Evolutionary conservation across 2,329 filamentous ascomycete genomes (phyloP).

Genomic region (Talaromyces amestolkiae): DNA sequence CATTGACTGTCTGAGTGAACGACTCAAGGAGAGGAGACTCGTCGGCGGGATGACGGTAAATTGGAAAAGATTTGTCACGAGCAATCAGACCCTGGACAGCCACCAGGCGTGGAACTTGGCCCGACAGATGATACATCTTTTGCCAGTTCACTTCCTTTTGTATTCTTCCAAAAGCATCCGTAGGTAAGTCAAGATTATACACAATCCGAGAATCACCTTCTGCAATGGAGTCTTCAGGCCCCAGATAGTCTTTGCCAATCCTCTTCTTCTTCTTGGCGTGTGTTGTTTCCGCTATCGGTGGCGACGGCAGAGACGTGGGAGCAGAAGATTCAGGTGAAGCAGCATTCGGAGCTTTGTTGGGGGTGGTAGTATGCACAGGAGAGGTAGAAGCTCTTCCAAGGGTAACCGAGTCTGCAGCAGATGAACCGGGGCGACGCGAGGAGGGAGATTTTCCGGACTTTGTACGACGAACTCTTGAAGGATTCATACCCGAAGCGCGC

Average conservation of each 20-base stretch:
- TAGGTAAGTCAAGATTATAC: slow-evolving; percentile 62
- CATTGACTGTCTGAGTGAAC: slow-evolving; percentile 71
- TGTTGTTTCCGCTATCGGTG: not conserved
- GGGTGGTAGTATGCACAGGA: slow-evolving; percentile 5
- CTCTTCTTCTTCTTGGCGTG: slow-evolving; percentile 22
- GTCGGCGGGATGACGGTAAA: slow-evolving; percentile 94
- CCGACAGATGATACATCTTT: slow-evolving; percentile 87
- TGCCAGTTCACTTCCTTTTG: slow-evolving; percentile 80
- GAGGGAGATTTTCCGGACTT: slow-evolving; percentile 14
- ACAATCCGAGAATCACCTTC: slow-evolving; percentile 79
- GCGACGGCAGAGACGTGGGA: not conserved
- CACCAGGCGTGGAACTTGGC: slow-evolving; percentile 86
- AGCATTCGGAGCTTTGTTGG: not conserved
- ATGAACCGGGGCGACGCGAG: slow-evolving; percentile 11
- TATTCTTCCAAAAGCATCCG: slow-evolving; percentile 65
- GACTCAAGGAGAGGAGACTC: slow-evolving; percentile 73
- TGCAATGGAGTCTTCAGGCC: slow-evolving; percentile 60
- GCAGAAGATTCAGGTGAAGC: not conserved
- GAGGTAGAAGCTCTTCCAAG: slow-evolving; percentile 9
- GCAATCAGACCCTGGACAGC: slow-evolving; percentile 77
- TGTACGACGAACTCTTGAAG: slow-evolving; percentile 10
- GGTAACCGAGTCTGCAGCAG: not conserved
- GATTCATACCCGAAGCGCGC: not conserved
- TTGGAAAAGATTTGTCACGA: slow-evolving; percentile 67
- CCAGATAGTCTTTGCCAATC: slow-evolving; percentile 31